Base-by-base conservation (phyloP, 2,329 filamentous ascomycete genomes). In the Phyllosticta citrichinensis region DNA sequence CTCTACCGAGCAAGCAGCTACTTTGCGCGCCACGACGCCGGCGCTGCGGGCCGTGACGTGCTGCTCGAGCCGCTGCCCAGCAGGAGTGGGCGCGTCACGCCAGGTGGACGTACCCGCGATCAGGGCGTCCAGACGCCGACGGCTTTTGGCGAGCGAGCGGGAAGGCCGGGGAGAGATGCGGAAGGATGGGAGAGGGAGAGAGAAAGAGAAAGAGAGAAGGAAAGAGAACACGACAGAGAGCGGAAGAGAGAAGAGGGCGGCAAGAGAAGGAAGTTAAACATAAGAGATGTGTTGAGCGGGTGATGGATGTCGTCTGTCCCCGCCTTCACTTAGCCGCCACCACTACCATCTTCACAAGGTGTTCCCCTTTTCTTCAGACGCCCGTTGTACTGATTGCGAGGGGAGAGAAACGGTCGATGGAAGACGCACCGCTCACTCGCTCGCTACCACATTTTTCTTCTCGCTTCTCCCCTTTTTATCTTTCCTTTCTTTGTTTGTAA, bases 221-320 rank as follows among this genome's bases (percentile, higher is more conserved):
- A 40, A 40, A 12, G 33, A 40, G 33, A 40, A 5, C 9, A 11
- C 11, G 33, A 40, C 33, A 40, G 33, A 17, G 33, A 40, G 33
- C 33, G 33, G 33, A 10, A 40, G 33, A 40, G 33, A 17, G 57
- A 59, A 17, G 63, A 64, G 17, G 50, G 51, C 11, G 55, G 59
- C 56, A 65, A 65, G 40, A 56, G 64, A 35, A 50, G 63, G 30
- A 51, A 62, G 10, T 51, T 65, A 17, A 64, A 65, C 40, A 65
- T 65, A 30, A 54, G 22, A 25, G 63, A 65, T 19, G 19, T 62
- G 33, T 40, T 40, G 33, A 40, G 33, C 11, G 33, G 33, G 14
- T 40, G 14, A 40, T 40, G 33, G 30, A 12, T 33, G 30, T 33
- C 30, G 30, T 33, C 9, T 8, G 27, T 30, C 27, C 27, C 27